Evolutionary conservation across 2,329 filamentous ascomycete species (phyloP), one percentile per base, ranked within the genome.

Genomic region (Lachnellula suecica): DNA sequence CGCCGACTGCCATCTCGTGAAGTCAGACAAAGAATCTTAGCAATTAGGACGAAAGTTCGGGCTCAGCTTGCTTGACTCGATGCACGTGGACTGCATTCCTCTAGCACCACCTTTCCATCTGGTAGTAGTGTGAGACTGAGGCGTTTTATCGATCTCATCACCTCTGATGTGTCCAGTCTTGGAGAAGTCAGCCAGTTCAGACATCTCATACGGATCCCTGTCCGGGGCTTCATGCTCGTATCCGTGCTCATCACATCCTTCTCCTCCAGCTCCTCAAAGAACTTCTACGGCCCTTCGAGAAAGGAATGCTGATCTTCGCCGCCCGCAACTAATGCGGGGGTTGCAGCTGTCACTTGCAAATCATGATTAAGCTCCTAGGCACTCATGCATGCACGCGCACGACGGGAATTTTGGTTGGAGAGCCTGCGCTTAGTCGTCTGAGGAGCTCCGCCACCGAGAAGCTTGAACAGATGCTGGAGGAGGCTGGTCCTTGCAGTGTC

Each of bases 51-150:
- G 42, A 55, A 42, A 50, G 40, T 43, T 50, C 51, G 59, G 48
- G 69, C 50, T 57, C 54, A 60, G 49, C 38, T 72, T 70, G 66
- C 70, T 74, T 73, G 77, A 81, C 77, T 80, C 77, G 77, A 76
- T 75, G 78, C 75, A 79, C 73, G 74, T 79, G 75, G 74, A 72
- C 62, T 65, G 60, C 37, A 59, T 51, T 55, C 42, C 47, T 56
- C 45, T 45, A 56, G 47, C 35, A 20, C 40, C 49, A 44, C 44
- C 51, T 51, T 51, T 31, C 54, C 58, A 54, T 54, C 19, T 34
- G 44, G 13, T 47, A 47, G 44, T 44, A 44, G 47, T 22, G 22
- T 31, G 35, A 47, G 41, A 54, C 35, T 50, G 44, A 29, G 27
- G 35, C 43, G 45, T 31, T 49, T 38, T 49, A 29, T 50, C 54